phyloP scores from a whole-genome alignment of 129 eudicot genomes.

The Heracleum sosnowskyi region DNA sequence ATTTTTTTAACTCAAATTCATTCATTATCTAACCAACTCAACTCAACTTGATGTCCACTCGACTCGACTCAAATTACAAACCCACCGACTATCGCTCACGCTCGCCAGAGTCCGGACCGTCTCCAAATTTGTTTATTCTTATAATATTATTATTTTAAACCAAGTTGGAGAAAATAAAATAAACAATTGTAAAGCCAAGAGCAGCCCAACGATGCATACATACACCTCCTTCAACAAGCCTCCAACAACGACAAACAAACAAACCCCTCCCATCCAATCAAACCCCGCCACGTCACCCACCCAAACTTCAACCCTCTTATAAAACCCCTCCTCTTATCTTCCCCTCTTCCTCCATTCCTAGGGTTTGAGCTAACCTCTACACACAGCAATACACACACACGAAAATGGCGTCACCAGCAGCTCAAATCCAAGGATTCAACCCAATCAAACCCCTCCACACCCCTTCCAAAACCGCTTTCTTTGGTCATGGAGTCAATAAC shows the following conservation, averaged over 20 bases:
- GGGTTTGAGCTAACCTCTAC: background rate
- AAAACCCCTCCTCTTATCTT: background rate
- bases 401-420: constrained; percentile 53
- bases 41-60: too few relatives aligned
- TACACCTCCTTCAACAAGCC: background rate
- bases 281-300: background rate
- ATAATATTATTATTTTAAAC: too few relatives aligned
- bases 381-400: background rate
- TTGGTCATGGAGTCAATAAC: constrained; percentile 32
- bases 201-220: background rate
- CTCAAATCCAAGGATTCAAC: constrained; percentile 47
- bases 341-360: constrained; percentile 3
- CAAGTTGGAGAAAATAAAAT: too few relatives aligned
- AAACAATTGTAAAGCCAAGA: too few relatives aligned
- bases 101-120: too few relatives aligned
- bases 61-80: too few relatives aligned
- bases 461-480: constrained; percentile 35
- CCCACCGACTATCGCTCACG: too few relatives aligned
- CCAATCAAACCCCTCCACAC: constrained; percentile 12
- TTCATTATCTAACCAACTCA: too few relatives aligned
- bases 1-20: too few relatives aligned
- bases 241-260: background rate
- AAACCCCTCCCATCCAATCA: background rate
- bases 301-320: background rate
- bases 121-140: too few relatives aligned